Evolutionary conservation across 441 rosid genomes (phyloP), one percentile per base, ranked within the genome.

Genomic region (Sinapis alba): DNA sequence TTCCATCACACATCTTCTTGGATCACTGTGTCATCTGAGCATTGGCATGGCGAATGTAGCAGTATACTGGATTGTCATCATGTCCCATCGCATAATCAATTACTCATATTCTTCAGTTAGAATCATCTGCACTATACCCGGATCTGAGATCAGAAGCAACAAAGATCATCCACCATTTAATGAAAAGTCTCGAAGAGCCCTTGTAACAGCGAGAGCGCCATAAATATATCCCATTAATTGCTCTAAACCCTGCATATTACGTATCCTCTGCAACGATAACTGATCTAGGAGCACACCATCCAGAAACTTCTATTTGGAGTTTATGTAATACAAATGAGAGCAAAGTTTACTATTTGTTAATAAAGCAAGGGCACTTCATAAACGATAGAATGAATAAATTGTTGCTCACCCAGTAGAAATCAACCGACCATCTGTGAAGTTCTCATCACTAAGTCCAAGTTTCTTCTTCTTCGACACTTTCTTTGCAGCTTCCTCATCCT

Each of bases 181-280:
- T 1, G 24, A 23, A 23, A 23, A 23, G 24, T 23, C 24, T 23
- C 28, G 0, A 30, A 7, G 34, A 30, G 34, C 34, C 6, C 34
- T 30, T 30, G 34, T 30, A 30, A 6, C 34, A 1, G 34, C 8
- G 34, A 6, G 8, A 8, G 5, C 34, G 8, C 34, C 34, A 30
- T 30, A 30, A 6, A 30, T 7, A 30, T 30, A 1, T 8, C 6
- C 34, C 34, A 7, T 30, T 6, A 30, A 8, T 6, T 30, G 34
- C 83, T 96, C 97, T 75, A 96, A 81, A 75, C 93, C 88, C 72
- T 94, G 96, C 93, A 76, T 80, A 78, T 93, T 96, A 50, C n/a
- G 84, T 68, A 86, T 74, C n/a, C n/a, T n/a, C n/a, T n/a, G n/a
- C n/a, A 85, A 96, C 98, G n/a, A 94, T 71, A 71, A 96, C 87